Evolutionary conservation across 331 rosid genomes (phyloP), one percentile per base, ranked within the genome.

Genomic region (Arachis monticola): DNA sequence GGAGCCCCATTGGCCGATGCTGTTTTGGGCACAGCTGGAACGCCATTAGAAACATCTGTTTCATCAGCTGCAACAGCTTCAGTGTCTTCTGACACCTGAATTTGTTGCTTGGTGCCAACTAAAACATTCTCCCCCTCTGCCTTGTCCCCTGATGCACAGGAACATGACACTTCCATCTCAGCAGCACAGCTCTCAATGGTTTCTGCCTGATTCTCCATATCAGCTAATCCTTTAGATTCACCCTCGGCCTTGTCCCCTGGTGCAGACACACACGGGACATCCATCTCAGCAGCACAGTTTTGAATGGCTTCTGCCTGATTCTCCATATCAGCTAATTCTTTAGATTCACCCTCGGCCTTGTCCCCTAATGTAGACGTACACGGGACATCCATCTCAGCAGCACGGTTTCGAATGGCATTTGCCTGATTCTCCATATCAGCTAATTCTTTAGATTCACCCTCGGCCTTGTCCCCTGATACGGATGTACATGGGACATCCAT

Each of bases 161-260:
- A 35, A 51, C 46, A 50, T 31, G 87, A 83, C 74, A 67, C 74
- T 59, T 67, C 85, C 38, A 30, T 77, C 64, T 74, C 71, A 62
- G 64, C 32, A 59, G 44, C 67, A 62, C 68, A 69, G 57, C 55
- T 82, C 83, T 72, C 57, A 51, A 51, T 51, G 64, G 80, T 31
- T 55, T 58, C 27, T 13, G 40, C 79, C 73, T 64, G 42, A 74
- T 87, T 38, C 41, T 38, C 41, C 41, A 2, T 38, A 38, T 38
- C 41, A 38, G 41, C 41, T 38, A 38, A 38, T 38, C 41, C 41
- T 38, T 38, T 38, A 38, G 41, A 38, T 38, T 38, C 41, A 38
- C 5, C 41, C 41, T 38, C 41, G 5, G 41, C 41, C 41, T 38
- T 74, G 1, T 79, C 86, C n/a, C 68, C 79, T 3, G 80, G 42